phyloP scores from a whole-genome alignment of 345 rosid species.

The Eucalyptus regnans region DNA sequence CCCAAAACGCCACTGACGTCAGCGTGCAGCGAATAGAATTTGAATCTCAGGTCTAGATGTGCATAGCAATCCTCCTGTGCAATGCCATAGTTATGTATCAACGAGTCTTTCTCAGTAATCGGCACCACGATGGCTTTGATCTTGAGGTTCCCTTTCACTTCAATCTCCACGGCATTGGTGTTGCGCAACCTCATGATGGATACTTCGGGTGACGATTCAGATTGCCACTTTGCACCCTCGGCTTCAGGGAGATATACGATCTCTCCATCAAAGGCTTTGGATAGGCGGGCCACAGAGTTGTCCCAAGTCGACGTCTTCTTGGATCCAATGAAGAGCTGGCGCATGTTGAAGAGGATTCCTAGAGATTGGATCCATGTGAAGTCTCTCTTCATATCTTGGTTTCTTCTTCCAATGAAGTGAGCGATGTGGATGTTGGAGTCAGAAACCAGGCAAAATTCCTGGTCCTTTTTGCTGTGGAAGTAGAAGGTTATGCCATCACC shows the following conservation, averaged over 20 bases:
- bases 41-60: constrained; percentile 52
- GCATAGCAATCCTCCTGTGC: constrained; percentile 39
- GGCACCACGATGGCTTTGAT: constrained; percentile 45
- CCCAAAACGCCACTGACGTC: constrained; percentile 43
- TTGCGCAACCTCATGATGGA: constrained; percentile 20
- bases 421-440: constrained; percentile 9
- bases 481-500: constrained; percentile 57
- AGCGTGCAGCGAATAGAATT: constrained; percentile 31
- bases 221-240: constrained; percentile 12
- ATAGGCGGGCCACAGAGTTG: neutral
- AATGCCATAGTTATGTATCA: constrained; percentile 45
- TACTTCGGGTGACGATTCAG: neutral
- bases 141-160: constrained; percentile 25
- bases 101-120: constrained; percentile 40
- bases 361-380: constrained; percentile 11
- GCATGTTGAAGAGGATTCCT: neutral
- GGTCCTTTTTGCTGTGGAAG: constrained; percentile 49
- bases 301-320: constrained; percentile 7
- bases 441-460: constrained; percentile 2
- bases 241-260: neutral
- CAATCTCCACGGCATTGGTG: constrained; percentile 20
- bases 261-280: constrained; percentile 2
- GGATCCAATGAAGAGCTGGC: constrained; percentile 1
- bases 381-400: neutral
- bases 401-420: constrained; percentile 1